phyloP scores from a whole-genome alignment of 768 basidiomycete genomes.

The Cystobasidium tubakii region DNA sequence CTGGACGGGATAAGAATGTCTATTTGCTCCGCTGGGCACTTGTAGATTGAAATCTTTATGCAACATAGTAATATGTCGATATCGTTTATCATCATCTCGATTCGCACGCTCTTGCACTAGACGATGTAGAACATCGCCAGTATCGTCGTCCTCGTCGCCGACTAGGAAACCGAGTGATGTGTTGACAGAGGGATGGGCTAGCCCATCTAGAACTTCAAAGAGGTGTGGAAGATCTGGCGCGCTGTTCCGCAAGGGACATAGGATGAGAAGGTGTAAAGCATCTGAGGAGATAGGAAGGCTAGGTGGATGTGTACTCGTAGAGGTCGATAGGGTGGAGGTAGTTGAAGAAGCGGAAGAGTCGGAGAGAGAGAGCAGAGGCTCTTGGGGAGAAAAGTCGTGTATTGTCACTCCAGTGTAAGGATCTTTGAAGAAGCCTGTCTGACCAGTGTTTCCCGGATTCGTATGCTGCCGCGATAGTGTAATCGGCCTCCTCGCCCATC shows the following conservation, averaged over 20 bases:
- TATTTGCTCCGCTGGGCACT: slow-evolving; percentile 11
- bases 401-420: slow-evolving; percentile 15
- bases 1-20: slow-evolving; percentile 32
- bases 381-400: slow-evolving; percentile 23
- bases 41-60: slow-evolving; percentile 37
- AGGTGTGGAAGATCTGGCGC: slow-evolving; percentile 23
- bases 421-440: not conserved
- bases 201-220: slow-evolving; percentile 29
- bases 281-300: not conserved
- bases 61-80: slow-evolving; percentile 29
- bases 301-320: not conserved
- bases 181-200: slow-evolving; percentile 32
- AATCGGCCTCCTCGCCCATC: slow-evolving; percentile 32
- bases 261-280: slow-evolving; percentile 38
- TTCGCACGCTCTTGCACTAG: slow-evolving; percentile 12
- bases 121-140: slow-evolving; percentile 17
- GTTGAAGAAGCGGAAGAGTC: not conserved
- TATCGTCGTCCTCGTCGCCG: slow-evolving; percentile 37
- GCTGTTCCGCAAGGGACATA: slow-evolving; percentile 37
- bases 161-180: slow-evolving; percentile 40
- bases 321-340: not conserved
- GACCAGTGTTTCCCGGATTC: not conserved
- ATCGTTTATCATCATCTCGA: not conserved
- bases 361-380: not conserved
- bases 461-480: not conserved